A percentile compares a stretch with the other conserved stretches of the same genome.
These are phyloP conservation scores for Deinandra increscens DNA, from an alignment of 129 eudicot species.

Conservation along the genomic window DNA sequence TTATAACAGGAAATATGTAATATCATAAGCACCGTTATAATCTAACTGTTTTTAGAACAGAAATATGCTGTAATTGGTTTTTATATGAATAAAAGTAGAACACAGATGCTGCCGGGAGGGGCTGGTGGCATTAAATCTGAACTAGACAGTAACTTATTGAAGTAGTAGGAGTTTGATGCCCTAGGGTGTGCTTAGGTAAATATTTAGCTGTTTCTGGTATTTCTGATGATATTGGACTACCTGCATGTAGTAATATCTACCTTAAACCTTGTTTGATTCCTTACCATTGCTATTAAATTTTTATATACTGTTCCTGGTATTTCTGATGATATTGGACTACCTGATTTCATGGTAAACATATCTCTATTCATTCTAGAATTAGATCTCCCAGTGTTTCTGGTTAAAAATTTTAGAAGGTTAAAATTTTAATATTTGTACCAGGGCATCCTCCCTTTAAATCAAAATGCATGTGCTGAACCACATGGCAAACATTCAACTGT, in stretches of 20 bases:
- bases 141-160: no score
- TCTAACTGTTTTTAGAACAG: no score
- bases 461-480: slow-evolving; percentile 26
- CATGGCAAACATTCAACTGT: slow-evolving; percentile 19
- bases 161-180: background rate
- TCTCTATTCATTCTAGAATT: background rate
- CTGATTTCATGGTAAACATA: background rate
- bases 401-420: slow-evolving; percentile 10
- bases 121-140: no score
- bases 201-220: no score
- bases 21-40: no score
- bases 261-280: slow-evolving; percentile 9
- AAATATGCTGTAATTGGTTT: no score
- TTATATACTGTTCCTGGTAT: background rate
- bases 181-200: background rate
- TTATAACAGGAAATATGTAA: no score
- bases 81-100: no score
- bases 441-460: background rate
- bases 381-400: background rate
- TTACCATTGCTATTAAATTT: background rate
- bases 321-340: background rate
- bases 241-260: background rate
- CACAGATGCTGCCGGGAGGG: no score
- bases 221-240: no score
- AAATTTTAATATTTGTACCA: background rate